Percentiles rank a stretch among this genome's conserved stretches.
Evolutionary conservation across 257 asterid genomes (phyloP).

Genomic region (Solanum sejunctum): DNA sequence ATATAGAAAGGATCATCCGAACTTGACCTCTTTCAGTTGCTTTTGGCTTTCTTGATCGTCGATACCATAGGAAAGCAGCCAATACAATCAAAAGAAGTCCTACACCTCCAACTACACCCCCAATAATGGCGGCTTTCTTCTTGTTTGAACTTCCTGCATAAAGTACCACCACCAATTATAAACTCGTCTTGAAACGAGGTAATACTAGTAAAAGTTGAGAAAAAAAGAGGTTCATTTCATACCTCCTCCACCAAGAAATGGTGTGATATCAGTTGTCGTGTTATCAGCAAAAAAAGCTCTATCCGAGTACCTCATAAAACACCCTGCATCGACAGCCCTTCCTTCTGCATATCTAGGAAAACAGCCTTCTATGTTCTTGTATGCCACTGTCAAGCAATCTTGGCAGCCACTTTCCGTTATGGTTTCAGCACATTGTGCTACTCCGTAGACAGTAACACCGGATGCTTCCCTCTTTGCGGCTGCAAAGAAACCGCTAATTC

Average conservation of each 20-base stretch:
- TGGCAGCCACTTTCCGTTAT: conserved; percentile 38
- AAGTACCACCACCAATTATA: background rate
- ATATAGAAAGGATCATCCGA: background rate
- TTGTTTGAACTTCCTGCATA: conserved; percentile 52
- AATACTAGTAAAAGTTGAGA: background rate
- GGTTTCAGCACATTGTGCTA: conserved; percentile 77
- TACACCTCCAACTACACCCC: conserved; percentile 69
- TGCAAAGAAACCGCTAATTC: conserved; percentile 44
- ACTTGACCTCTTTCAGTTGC: conserved; percentile 26
- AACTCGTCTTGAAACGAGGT: background rate
- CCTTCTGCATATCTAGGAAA: conserved; percentile 49
- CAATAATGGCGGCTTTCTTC: conserved; percentile 36
- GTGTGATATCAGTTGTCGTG: conserved; percentile 38
- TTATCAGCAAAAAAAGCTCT: conserved; percentile 51
- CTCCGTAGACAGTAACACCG: conserved; percentile 25
- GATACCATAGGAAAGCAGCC: conserved; percentile 38
- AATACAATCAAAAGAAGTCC: conserved; percentile 36
- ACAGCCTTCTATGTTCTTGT: conserved; percentile 51
- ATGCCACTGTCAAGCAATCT: conserved; percentile 64
- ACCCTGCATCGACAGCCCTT: conserved; percentile 66
- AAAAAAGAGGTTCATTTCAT: background rate
- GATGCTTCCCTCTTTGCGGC: conserved; percentile 25
- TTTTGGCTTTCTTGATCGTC: conserved; percentile 29
- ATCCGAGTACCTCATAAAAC: conserved; percentile 60
- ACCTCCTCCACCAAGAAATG: conserved; percentile 34